Evolutionary conservation across 2,329 filamentous ascomycete species (phyloP), one percentile per base, ranked within the genome.

Genomic region (Calonectria crousiana): DNA sequence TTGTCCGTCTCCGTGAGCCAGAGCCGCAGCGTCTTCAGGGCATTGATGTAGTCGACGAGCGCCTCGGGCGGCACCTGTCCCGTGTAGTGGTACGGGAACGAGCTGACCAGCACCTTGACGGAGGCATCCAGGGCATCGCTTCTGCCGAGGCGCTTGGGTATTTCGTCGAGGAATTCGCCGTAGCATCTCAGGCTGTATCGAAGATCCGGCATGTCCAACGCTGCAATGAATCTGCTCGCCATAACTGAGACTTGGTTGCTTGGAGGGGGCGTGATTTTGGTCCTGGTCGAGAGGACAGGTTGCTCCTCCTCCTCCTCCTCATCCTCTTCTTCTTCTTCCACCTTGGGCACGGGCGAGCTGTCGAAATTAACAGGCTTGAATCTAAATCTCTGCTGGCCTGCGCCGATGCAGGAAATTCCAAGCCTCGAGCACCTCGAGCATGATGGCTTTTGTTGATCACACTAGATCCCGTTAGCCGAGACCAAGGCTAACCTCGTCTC

Each of bases 81-180:
- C 20, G 56, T 62, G 56, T 62, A 62, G 56, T 62, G 56, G 56
- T 26, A 62, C 8, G 56, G 56, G 16, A 62, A 62, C 8, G 56
- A 36, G 26, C 56, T 62, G 14, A 62, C 56, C 2, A 62, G 34
- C 2, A 38, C 56, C 36, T 62, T 62, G 34, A 62, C 56, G 9
- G 56, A 62, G 4, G 56, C 56, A 28, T 62, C 56, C 36, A 62
- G 56, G 38, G 56, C 56, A 9, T 62, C 56, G 56, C 26, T 62
- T 41, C 14, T 36, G 4, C 56, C 56, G 3, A 62, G 36, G 16
- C 56, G 56, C 5, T 34, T 23, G 9, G 56, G 56, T 28, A 62
- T 62, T 23, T 62, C 23, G 13, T 62, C 56, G 34, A 62, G 56
- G n/a, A 62, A 62, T 18, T 62, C 56, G 56, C 56, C 56, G 23